Percentiles rank a stretch among this genome's conserved stretches.
Conservation (phyloP, 2,329 filamentous ascomycete genomes). For the Colletotrichum sp. region DNA sequence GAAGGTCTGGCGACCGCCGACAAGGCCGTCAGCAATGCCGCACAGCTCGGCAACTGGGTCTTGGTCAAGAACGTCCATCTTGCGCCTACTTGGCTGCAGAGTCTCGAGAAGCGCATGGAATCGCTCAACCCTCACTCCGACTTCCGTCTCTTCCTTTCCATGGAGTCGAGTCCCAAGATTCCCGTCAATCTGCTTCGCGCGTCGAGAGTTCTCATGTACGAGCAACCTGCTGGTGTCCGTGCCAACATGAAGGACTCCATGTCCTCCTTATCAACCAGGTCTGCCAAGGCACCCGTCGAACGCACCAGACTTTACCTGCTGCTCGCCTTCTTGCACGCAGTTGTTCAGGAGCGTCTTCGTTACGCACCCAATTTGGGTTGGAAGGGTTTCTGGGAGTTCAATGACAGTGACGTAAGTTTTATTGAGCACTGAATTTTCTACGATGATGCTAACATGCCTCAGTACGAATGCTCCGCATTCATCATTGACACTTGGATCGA, state of each 20-base stretch:
- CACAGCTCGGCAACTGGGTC: slow-evolving; percentile 92
- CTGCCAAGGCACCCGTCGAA: slow-evolving; percentile 85
- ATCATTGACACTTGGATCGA: slow-evolving; percentile 97
- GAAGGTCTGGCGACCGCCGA: slow-evolving; percentile 92
- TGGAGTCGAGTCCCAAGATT: slow-evolving; percentile 97
- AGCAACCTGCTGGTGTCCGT: slow-evolving; percentile 94
- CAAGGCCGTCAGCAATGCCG: slow-evolving; percentile 92
- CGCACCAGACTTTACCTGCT: slow-evolving; percentile 88
- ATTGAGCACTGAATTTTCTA: not conserved
- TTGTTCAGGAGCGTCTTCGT: slow-evolving; percentile 91
- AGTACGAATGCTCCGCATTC: slow-evolving; percentile 97
- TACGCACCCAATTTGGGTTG: slow-evolving; percentile 94
- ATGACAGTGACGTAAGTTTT: slow-evolving; percentile 91
- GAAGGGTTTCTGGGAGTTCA: slow-evolving; percentile 99
- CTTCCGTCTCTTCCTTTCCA: slow-evolving; percentile 95
- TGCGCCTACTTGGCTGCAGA: slow-evolving; percentile 94
- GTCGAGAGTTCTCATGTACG: slow-evolving; percentile 94
- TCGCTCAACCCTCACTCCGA: slow-evolving; percentile 91
- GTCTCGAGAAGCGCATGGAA: slow-evolving; percentile 94
- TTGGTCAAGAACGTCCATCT: slow-evolving; percentile 99
- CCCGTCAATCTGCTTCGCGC: slow-evolving; percentile 94
- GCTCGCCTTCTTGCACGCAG: slow-evolving; percentile 92
- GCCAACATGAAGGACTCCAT: slow-evolving; percentile 99
- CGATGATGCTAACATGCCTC: slow-evolving; percentile 3
- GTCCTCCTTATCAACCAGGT: slow-evolving; percentile 77